A percentile compares a stretch with the other conserved stretches of the same genome.
Conservation (phyloP, 208 protist species). For the Wallacemonas sp. region DNA sequence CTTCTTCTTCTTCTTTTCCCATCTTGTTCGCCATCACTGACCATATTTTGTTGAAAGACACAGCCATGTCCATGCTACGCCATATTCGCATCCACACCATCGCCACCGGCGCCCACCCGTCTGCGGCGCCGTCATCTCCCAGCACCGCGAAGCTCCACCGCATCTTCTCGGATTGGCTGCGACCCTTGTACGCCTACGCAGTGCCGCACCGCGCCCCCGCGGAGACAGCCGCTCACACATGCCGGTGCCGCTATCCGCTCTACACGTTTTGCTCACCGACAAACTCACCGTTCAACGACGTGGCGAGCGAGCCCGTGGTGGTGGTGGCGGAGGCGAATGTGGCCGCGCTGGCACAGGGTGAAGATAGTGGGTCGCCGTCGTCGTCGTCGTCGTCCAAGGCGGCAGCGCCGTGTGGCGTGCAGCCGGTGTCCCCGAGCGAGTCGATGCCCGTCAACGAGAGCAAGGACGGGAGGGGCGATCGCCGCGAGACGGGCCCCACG, state of each 20-base stretch:
- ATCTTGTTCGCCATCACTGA: conserved; percentile 1
- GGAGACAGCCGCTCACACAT: conserved; percentile 27
- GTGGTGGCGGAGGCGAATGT: too few species aligned
- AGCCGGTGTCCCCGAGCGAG: too few species aligned
- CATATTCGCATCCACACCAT: conserved; percentile 45
- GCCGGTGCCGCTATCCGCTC: conserved; percentile 59
- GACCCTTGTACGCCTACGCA: conserved; percentile 38
- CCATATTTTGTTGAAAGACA: background rate
- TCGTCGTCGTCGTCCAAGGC: too few species aligned
- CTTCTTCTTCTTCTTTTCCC: background rate
- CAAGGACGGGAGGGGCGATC: background rate
- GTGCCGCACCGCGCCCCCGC: conserved; percentile 35
- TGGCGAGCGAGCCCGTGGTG: background rate
- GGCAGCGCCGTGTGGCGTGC: too few species aligned
- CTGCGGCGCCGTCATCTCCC: background rate
- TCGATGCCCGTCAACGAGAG: too few species aligned
- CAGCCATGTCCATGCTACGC: conserved; percentile 43
- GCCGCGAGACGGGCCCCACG: background rate
- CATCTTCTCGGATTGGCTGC: conserved; percentile 15
- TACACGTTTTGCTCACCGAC: conserved; percentile 55
- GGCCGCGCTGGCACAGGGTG: too few species aligned
- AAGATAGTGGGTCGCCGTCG: too few species aligned
- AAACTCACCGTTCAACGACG: conserved; percentile 37
- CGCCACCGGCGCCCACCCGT: conserved; percentile 13
- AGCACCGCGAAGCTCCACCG: conserved; percentile 13